These are phyloP conservation scores for Hyphopichia burtonii DNA, from an alignment of 1,139 yeast genomes.

Conservation along the genomic window DNA sequence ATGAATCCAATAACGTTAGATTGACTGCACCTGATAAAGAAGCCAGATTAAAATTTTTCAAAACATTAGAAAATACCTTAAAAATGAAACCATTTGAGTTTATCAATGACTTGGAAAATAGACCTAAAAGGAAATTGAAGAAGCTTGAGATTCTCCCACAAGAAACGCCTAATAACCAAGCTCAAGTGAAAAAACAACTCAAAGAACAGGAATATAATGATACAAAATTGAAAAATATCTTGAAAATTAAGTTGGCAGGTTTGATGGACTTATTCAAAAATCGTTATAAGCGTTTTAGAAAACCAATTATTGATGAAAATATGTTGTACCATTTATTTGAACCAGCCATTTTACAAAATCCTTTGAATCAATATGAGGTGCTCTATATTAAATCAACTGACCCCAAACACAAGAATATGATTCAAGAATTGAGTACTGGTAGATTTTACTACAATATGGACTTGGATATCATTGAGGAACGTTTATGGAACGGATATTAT, in stretches of 20 bases:
- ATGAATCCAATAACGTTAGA: constrained; percentile 45
- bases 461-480: constrained; percentile 87
- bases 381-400: constrained; percentile 60
- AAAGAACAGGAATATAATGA: constrained; percentile 68
- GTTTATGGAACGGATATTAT: constrained; percentile 95
- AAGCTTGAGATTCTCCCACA: constrained; percentile 27
- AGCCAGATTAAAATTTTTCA: constrained; percentile 54
- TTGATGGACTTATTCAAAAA: constrained; percentile 86
- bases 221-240: constrained; percentile 75
- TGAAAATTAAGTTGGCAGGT: constrained; percentile 83
- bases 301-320: constrained; percentile 83
- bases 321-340: constrained; percentile 76
- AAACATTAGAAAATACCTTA: constrained; percentile 54
- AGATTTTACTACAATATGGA: constrained; percentile 82
- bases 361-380: constrained; percentile 38
- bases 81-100: constrained; percentile 66
- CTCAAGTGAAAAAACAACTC: constrained; percentile 28
- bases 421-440: constrained; percentile 74
- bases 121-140: constrained; percentile 51
- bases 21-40: constrained; percentile 42
- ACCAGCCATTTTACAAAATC: constrained; percentile 42
- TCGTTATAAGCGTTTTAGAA: constrained; percentile 84
- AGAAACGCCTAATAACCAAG: constrained; percentile 11
- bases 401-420: constrained; percentile 56
- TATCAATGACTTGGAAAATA: constrained; percentile 47